A percentile compares a stretch with the other conserved stretches of the same genome.
Evolutionary conservation across 768 basidiomycete genomes (phyloP).

Genomic region (Sutorius australiensis): DNA sequence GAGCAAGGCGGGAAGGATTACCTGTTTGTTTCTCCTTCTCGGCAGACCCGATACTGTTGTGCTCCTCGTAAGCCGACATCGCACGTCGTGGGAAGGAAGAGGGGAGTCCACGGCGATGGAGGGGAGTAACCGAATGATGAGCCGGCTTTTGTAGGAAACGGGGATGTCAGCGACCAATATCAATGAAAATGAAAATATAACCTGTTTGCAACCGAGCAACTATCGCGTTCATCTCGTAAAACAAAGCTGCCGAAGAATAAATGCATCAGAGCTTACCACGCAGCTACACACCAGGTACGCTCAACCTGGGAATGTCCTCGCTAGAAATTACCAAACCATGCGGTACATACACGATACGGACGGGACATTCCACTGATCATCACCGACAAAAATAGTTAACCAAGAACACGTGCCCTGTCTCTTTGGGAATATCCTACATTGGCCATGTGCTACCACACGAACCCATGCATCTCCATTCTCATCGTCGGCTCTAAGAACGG

Average conservation of each 20-base stretch:
- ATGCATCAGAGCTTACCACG: not conserved
- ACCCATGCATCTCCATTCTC: too few relatives aligned
- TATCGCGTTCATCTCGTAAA: not conserved
- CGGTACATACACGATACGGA: not conserved
- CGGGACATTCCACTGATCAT: not conserved
- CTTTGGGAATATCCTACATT: not conserved
- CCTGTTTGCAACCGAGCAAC: not conserved
- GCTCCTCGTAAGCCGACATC: constrained; percentile 23
- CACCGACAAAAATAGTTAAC: not conserved
- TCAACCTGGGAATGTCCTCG: not conserved
- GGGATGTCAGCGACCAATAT: not conserved
- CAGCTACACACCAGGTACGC: not conserved
- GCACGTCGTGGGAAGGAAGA: not conserved
- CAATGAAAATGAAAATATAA: not conserved
- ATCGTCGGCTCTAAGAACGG: not conserved
- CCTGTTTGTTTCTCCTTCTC: constrained; percentile 26
- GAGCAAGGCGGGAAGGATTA: not conserved
- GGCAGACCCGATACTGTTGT: constrained; percentile 14
- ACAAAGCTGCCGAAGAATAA: not conserved
- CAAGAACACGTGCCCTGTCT: not conserved
- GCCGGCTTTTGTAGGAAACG: constrained; percentile 13
- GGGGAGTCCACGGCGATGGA: not conserved
- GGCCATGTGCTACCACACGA: not conserved
- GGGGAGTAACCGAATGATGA: not conserved
- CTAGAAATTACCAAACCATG: not conserved